Evolutionary conservation across 2,329 filamentous ascomycete species (phyloP).

Genomic region (Pseudofabraea citricarpa): DNA sequence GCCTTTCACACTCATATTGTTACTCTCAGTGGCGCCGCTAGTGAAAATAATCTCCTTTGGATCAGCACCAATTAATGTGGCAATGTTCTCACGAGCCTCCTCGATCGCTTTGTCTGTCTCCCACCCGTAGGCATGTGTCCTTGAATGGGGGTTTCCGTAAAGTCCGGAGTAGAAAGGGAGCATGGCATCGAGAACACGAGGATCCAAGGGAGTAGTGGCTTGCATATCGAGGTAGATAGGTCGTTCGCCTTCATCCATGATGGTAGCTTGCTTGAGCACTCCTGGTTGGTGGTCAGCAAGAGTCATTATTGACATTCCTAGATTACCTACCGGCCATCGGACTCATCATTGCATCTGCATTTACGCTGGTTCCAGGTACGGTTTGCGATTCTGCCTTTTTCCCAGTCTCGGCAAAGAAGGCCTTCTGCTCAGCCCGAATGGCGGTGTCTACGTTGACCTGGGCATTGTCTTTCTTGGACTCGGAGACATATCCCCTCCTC

Average conservation of each 20-base stretch:
- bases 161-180: constrained; percentile 88
- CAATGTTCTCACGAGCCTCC: constrained; percentile 77
- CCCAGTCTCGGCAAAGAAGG: constrained; percentile 56
- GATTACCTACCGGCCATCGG: constrained; percentile 63
- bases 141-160: constrained; percentile 95
- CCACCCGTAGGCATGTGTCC: constrained; percentile 98
- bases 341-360: constrained; percentile 62
- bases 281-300: constrained; percentile 36
- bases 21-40: constrained; percentile 95
- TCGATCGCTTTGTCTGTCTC: constrained; percentile 95
- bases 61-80: constrained; percentile 85
- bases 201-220: constrained; percentile 91
- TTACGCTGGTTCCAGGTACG: constrained; percentile 20
- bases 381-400: constrained; percentile 22
- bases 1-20: constrained; percentile 99
- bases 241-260: constrained; percentile 87
- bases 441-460: constrained; percentile 79
- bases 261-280: constrained; percentile 83
- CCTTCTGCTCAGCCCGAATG: constrained; percentile 81
- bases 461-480: constrained; percentile 73
- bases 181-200: constrained; percentile 94
- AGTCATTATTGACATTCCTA: constrained; percentile 7
- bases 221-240: constrained; percentile 99
- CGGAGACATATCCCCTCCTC: constrained; percentile 72
- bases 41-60: constrained; percentile 99